Evolutionary conservation across 164 flowering plant genomes (phyloP).

Genomic region (Pachysandra terminalis): DNA sequence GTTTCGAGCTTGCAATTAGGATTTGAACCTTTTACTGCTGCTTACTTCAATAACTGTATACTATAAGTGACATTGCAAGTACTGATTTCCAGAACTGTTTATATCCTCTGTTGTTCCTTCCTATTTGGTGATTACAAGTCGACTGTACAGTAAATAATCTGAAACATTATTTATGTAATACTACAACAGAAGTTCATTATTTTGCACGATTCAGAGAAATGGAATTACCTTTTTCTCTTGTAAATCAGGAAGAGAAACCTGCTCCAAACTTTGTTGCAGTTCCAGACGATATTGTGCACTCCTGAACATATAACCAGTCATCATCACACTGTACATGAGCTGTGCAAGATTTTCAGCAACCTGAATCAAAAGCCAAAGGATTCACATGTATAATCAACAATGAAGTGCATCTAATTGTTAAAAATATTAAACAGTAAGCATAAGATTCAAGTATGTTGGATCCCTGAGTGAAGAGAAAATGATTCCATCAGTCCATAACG

Average conservation of each 20-base stretch:
- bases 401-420: background rate
- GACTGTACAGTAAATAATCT: too few relatives aligned
- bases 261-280: conserved; percentile 90
- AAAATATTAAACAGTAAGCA: background rate
- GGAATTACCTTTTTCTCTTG: conserved; percentile 47
- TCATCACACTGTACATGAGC: conserved; percentile 95
- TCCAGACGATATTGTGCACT: conserved; percentile 90
- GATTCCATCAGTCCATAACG: background rate
- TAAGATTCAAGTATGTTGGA: background rate
- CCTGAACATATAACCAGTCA: conserved; percentile 99
- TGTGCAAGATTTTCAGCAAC: conserved; percentile 99
- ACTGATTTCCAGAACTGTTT: too few relatives aligned
- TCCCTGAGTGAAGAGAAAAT: background rate
- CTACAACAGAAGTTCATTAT: background rate
- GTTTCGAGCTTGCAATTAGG: too few relatives aligned
- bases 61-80: too few relatives aligned
- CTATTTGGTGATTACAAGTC: too few relatives aligned
- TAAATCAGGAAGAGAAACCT: conserved; percentile 83
- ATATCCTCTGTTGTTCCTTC: too few relatives aligned
- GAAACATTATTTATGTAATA: background rate
- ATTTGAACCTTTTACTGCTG: too few relatives aligned
- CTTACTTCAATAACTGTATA: too few relatives aligned
- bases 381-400: background rate
- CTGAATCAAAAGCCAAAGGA: conserved; percentile 34
- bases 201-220: background rate